These are phyloP conservation scores for Flaveria sonorensis DNA, from an alignment of 129 eudicot genomes.

Conservation along the genomic window DNA sequence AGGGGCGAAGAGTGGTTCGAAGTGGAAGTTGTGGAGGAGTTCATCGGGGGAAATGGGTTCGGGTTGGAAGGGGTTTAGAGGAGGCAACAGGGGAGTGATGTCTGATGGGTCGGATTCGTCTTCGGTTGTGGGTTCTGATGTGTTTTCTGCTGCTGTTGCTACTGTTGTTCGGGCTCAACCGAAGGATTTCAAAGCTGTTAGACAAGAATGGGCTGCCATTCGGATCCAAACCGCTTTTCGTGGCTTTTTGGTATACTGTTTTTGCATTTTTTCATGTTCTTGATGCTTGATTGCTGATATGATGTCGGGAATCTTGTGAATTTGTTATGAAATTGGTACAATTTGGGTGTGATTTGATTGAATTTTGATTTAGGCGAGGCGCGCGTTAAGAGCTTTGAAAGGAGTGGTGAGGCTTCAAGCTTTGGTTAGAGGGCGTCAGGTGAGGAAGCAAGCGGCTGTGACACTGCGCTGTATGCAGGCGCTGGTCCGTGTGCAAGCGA, in stretches of 20 bases:
- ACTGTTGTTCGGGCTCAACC: constrained; percentile 90
- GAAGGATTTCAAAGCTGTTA: constrained; percentile 76
- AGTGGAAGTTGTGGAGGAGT: constrained; percentile 93
- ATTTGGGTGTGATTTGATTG: not conserved
- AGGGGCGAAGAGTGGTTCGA: constrained; percentile 54
- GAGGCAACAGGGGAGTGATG: constrained; percentile 44
- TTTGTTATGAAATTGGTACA: not conserved
- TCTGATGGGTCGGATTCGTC: constrained; percentile 74
- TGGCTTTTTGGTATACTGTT: constrained; percentile 73
- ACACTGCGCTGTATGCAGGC: constrained; percentile 99
- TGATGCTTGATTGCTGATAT: not conserved
- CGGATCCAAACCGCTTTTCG: constrained; percentile 97
- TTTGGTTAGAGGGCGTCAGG: constrained; percentile 89
- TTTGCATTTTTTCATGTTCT: not conserved
- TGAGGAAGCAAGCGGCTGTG: constrained; percentile 96
- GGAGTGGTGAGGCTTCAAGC: constrained; percentile 96
- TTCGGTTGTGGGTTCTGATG: constrained; percentile 56
- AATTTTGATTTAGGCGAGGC: constrained; percentile 62
- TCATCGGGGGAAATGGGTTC: constrained; percentile 71
- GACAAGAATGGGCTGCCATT: constrained; percentile 98
- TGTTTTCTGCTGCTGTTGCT: constrained; percentile 81
- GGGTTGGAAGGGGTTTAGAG: constrained; percentile 74
- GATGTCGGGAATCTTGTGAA: not conserved
- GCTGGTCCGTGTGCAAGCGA: constrained; percentile 94
- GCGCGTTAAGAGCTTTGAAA: constrained; percentile 89